These are phyloP conservation scores for Neurospora sp. DNA, from an alignment of 495 filamentous ascomycete species.

Conservation along the genomic window DNA sequence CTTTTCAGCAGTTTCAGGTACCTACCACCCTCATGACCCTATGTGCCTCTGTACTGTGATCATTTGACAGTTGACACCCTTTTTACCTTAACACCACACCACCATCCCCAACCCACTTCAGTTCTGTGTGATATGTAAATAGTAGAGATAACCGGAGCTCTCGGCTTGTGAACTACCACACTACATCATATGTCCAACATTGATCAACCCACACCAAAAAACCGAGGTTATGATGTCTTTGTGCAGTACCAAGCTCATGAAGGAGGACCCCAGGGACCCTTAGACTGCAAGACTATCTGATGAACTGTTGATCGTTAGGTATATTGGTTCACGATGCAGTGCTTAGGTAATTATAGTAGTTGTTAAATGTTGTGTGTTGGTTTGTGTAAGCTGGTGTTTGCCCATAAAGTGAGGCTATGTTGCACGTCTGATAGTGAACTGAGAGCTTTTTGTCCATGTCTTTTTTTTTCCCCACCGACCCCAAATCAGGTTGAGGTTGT, in stretches of 20 bases:
- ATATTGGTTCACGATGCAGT: not conserved
- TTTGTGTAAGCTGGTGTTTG: not conserved
- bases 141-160: not conserved
- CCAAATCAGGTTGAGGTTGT: not conserved
- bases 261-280: not conserved
- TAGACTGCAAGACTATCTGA: not conserved
- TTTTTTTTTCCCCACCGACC: not conserved
- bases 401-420: not conserved
- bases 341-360: not conserved
- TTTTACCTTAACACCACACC: not conserved
- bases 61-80: not conserved
- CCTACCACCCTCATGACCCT: not conserved
- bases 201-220: not conserved
- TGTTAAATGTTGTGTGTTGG: not conserved
- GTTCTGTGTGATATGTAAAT: not conserved
- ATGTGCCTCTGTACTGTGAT: not conserved
- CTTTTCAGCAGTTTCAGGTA: not conserved
- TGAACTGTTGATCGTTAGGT: not conserved
- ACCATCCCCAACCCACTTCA: not conserved
- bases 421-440: not conserved
- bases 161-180: not conserved
- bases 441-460: not conserved
- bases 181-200: not conserved
- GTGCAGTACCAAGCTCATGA: not conserved
- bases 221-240: not conserved